Conservation (phyloP, 208 protist species). For the Jaenimonas drosophilae region DNA sequence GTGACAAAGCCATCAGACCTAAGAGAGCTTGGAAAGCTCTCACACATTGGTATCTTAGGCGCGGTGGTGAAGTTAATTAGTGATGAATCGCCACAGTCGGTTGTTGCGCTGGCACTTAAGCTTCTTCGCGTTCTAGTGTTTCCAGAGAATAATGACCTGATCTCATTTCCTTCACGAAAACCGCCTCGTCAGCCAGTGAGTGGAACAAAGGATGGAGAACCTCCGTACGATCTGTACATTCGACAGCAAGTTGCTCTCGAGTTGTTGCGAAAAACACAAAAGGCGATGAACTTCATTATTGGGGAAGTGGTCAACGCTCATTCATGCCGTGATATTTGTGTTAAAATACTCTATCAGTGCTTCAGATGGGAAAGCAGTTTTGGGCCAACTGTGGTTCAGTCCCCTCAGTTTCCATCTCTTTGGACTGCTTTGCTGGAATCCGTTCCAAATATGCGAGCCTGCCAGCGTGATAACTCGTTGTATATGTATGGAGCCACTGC, state of each 20-base stretch:
- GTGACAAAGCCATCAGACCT: slow-evolving; percentile 13
- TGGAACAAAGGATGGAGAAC: slow-evolving; percentile 26
- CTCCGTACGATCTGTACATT: slow-evolving; percentile 49
- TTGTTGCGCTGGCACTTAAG: slow-evolving; percentile 25
- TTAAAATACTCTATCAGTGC: slow-evolving; percentile 81
- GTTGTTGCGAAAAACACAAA: slow-evolving; percentile 61
- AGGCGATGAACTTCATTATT: slow-evolving; percentile 47
- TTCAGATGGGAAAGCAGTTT: slow-evolving; percentile 76
- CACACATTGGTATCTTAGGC: slow-evolving; percentile 21
- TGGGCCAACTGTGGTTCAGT: slow-evolving; percentile 60
- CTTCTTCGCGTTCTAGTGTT: slow-evolving; percentile 50
- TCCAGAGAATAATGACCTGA: slow-evolving; percentile 48
- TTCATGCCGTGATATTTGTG: slow-evolving; percentile 30
- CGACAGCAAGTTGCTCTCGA: slow-evolving; percentile 67
- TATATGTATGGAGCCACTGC: slow-evolving; percentile 45
- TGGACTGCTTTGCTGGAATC: slow-evolving; percentile 67
- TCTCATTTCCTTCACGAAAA: slow-evolving; percentile 71
- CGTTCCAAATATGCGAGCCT: slow-evolving; percentile 33
- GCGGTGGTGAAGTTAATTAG: slow-evolving; percentile 28
- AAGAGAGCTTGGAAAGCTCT: slow-evolving; percentile 18
- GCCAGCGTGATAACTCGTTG: slow-evolving; percentile 25
- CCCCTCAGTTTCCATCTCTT: slow-evolving; percentile 58
- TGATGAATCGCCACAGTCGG: slow-evolving; percentile 13
- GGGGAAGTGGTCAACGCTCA: slow-evolving; percentile 36
- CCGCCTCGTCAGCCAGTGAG: slow-evolving; percentile 27